These are phyloP conservation scores for Candida hispaniensis DNA, from an alignment of 805 yeast genomes.

Conservation along the genomic window DNA sequence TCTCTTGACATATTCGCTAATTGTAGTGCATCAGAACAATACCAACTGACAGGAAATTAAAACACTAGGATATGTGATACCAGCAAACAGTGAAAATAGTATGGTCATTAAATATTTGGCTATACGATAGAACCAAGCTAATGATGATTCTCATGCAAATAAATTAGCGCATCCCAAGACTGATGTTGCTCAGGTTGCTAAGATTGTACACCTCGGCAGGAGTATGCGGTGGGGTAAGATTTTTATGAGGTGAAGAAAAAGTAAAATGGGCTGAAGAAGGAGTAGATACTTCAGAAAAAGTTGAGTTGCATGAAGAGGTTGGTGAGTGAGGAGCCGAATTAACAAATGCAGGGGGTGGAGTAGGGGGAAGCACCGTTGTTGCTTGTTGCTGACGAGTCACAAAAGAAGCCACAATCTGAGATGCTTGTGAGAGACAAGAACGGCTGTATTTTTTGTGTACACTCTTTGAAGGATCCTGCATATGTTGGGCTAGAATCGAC, in stretches of 20 bases:
- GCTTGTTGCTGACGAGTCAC: conserved; percentile 23
- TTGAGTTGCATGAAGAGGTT: conserved; percentile 11
- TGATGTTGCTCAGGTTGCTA: conserved; percentile 7
- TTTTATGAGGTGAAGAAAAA: conserved; percentile 5
- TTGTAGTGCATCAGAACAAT: too few species aligned
- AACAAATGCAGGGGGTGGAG: conserved; percentile 21
- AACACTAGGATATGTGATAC: too few species aligned
- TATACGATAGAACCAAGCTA: too few species aligned
- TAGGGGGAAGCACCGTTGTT: conserved; percentile 21
- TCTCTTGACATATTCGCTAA: too few species aligned
- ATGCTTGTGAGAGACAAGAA: conserved; percentile 26
- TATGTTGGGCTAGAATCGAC: conserved; percentile 28
- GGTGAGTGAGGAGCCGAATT: conserved; percentile 16
- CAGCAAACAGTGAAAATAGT: too few species aligned
- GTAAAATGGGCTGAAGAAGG: conserved; percentile 15
- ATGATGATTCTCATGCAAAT: conserved; percentile 1
- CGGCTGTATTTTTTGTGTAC: conserved; percentile 32
- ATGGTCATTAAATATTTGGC: too few species aligned
- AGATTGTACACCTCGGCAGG: conserved; percentile 12
- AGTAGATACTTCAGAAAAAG: conserved; percentile 12
- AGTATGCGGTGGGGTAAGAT: conserved; percentile 11
- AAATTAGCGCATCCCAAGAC: conserved; percentile 2
- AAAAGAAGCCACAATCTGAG: conserved; percentile 27
- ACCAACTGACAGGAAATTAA: too few species aligned
- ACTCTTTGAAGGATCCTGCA: conserved; percentile 30